Evolutionary conservation across 371 early-diverging fungal genomes (phyloP).

Genomic region (Mortierella sp.): DNA sequence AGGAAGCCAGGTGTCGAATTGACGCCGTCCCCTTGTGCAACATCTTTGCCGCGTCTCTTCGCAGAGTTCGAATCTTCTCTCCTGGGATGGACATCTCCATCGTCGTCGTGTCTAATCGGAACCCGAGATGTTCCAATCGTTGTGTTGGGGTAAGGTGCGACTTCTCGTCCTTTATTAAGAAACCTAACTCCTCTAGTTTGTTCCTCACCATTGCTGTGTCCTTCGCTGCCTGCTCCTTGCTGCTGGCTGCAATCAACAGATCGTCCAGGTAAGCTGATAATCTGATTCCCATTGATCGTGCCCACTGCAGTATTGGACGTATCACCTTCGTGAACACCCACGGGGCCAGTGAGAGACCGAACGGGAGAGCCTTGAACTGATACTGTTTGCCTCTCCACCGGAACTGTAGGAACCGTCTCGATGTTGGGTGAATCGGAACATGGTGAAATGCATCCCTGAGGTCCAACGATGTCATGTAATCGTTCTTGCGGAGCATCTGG

Average conservation of each 20-base stretch:
- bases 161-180: conserved; percentile 26
- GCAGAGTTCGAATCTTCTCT: conserved; percentile 25
- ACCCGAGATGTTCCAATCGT: conserved; percentile 26
- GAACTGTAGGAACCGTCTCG: conserved; percentile 46
- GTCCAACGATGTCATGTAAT: conserved; percentile 9
- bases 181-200: conserved; percentile 5
- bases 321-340: conserved; percentile 34
- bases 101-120: conserved; percentile 13
- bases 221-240: not conserved
- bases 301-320: conserved; percentile 29
- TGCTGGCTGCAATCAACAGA: not conserved
- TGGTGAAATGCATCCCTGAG: conserved; percentile 14
- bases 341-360: conserved; percentile 42
- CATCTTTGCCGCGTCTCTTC: not conserved
- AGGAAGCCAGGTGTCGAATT: conserved; percentile 10
- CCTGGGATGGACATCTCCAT: conserved; percentile 16
- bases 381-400: conserved; percentile 27
- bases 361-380: conserved; percentile 37
- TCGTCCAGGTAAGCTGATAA: conserved; percentile 11
- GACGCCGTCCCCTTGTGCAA: not conserved
- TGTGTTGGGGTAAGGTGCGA: conserved; percentile 20
- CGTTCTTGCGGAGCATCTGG: not conserved
- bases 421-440: conserved; percentile 15
- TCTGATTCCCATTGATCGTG: conserved; percentile 17
- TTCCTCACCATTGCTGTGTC: not conserved